Evolutionary conservation across 139 green algal genomes (phyloP).

Genomic region (Desmodesmus armatus): DNA sequence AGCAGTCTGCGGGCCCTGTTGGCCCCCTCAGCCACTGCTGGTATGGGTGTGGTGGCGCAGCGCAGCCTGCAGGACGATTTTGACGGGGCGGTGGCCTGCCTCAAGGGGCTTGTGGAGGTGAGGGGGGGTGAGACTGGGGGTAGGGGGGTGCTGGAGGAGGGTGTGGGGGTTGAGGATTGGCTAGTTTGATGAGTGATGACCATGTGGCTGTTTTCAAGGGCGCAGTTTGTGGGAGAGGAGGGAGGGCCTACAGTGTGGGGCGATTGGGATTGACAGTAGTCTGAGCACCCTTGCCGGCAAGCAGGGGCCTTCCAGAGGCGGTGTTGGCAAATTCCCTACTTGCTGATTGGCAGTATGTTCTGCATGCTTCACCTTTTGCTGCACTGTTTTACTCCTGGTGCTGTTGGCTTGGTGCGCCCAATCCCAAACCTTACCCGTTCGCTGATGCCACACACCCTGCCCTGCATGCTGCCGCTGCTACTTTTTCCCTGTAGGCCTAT

Average conservation of each 20-base stretch:
- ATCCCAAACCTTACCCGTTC: background rate
- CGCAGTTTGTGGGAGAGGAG: no score
- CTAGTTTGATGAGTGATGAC: background rate
- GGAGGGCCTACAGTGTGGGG: no score
- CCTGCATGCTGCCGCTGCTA: background rate
- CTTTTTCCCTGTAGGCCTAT: background rate
- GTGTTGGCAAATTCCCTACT: no score
- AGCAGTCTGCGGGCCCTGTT: background rate
- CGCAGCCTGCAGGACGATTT: constrained; percentile 62
- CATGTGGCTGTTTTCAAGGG: no score
- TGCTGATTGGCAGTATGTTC: no score
- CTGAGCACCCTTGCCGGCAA: no score
- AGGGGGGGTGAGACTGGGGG: no score
- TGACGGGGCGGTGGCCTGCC: constrained; percentile 49
- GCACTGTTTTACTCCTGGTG: no score
- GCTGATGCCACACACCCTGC: background rate
- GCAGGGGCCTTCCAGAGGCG: no score
- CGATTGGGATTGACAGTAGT: background rate
- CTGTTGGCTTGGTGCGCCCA: background rate
- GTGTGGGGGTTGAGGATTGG: background rate
- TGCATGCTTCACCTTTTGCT: no score
- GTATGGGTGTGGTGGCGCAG: constrained; percentile 46
- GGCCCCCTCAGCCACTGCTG: constrained; percentile 26
- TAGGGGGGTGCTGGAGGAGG: no score
- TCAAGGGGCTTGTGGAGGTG: background rate